A percentile compares a stretch with the other conserved stretches of the same genome.
phyloP scores from a whole-genome alignment of 2,329 filamentous ascomycete genomes.

The Aureobasidium melanogenum region DNA sequence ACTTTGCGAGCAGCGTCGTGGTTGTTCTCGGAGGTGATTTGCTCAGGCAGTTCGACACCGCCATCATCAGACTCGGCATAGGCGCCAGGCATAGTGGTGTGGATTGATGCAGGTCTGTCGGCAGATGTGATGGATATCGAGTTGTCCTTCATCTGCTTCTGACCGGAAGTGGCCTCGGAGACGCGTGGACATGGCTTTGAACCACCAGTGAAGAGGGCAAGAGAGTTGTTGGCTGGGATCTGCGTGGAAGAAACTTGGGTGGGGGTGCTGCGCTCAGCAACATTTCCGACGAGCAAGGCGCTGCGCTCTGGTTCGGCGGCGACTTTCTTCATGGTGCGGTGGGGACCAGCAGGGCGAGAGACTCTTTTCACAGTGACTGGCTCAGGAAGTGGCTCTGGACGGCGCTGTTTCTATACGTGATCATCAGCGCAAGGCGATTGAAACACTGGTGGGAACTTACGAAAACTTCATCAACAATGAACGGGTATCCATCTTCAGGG shows the following conservation, averaged over 20 bases:
- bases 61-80: background rate
- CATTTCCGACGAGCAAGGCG: background rate
- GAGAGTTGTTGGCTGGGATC: background rate
- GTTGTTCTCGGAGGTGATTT: background rate
- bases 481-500: background rate
- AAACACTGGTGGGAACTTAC: background rate
- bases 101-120: background rate
- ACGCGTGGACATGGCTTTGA: background rate
- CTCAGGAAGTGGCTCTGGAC: background rate
- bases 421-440: background rate
- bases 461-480: background rate
- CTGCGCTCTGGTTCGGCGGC: background rate
- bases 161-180: background rate
- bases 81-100: background rate
- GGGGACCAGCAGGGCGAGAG: background rate
- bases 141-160: background rate
- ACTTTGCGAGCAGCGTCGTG: background rate
- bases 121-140: background rate
- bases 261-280: background rate
- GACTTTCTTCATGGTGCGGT: background rate
- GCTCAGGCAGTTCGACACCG: background rate
- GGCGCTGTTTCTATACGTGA: background rate
- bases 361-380: background rate
- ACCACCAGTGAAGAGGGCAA: background rate
- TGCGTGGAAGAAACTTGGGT: background rate